Base-by-base conservation (phyloP, 78 protist species). In the Dictyostelium capitatum region DNA sequence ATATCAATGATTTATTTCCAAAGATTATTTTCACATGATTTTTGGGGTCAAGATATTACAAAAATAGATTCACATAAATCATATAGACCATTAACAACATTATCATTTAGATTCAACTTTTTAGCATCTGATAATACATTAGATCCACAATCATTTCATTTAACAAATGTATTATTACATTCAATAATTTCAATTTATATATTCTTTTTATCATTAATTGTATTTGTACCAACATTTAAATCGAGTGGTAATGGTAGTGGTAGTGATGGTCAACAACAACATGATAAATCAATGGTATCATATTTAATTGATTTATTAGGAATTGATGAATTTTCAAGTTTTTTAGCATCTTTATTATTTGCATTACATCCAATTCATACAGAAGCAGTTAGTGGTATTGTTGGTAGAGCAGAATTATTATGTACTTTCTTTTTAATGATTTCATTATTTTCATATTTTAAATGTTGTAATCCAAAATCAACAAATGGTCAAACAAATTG, bases 371-470 rank as follows among this genome's bases (percentile, higher is more conserved):
- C 97, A 5, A 62, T 95, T 28, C 96, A 93, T 59, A 19, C 69
- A 20, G 97, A 95, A 95, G 96, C 96, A 0, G 97, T 95, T 20
- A 15, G 74, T 28, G 84, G 91, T 56, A 41, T 92, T 8, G 92
- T 89, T 30, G 95, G 95, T 30, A 79, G 97, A 20, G 67, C 95
- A 0, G 97, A 95, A 56, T 53, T 89, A 62, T 64, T 95, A 19
- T 30, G 79, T 47, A 67, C 87, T 10, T 6, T 56, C 3, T 28
- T 51, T 25, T 56, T 73, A 37, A 25, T 79, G 32, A 17, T 79
- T 14, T 79, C 83, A 12, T 37, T 79, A 28, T 37, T 79, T 11
- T 28, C 65, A n/a, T 79, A 30, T 56, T 23, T 48, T 23, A 50
- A 28, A 48, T 75, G 37, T 23, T 50, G 54, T 23, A 4, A 48